Base-by-base conservation (phyloP, 768 basidiomycete species). In the Amanita pseudoporphyria region DNA sequence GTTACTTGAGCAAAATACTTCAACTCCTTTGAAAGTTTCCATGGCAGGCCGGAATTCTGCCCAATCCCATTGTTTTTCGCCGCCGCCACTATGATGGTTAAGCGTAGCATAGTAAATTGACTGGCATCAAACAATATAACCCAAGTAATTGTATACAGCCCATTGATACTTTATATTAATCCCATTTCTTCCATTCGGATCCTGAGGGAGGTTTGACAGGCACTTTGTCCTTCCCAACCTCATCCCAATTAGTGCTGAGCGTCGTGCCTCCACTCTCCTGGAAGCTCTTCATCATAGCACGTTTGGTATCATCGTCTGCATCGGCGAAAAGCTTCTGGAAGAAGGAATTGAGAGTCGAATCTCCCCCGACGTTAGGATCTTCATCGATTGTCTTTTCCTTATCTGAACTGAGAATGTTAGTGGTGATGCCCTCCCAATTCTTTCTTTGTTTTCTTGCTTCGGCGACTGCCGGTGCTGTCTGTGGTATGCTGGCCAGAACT, bases 231-330 rank as follows among this genome's bases (percentile, higher is more conserved):
- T 85, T 86, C 53, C 64, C 70, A 13, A 99, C 91, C 54, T 92
- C 89, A 4, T 79, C 81, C 95, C 95, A 99, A 64, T 96, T 91
- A 0, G 95, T 99, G 68, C 89, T 93, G 35, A 99, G 71, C 0
- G 91, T 85, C 7, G 96, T 99, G 6, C 96, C 96, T 6, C 92
- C 92, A 56, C 88, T 91, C 71, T 99, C 95, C 53, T 76, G 73
- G 64, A 89, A 97, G 61, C 90, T 94, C 77, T 99, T 99, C 82
- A 97, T 82, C 93, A 99, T 99, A 3, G 96, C 96, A 32, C 83
- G 78, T 58, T 74, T 81, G 12, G 94, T 90, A 58, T 99, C 89
- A 0, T 92, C 88, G 57, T 96, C 92, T 21, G 94, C 87, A 62
- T 87, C 88, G 5, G 77, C 73, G 59, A 86, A 99, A 54, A 99